These are phyloP conservation scores for Cicer cuneatum DNA, from an alignment of 306 rosid genomes.

Conservation along the genomic window DNA sequence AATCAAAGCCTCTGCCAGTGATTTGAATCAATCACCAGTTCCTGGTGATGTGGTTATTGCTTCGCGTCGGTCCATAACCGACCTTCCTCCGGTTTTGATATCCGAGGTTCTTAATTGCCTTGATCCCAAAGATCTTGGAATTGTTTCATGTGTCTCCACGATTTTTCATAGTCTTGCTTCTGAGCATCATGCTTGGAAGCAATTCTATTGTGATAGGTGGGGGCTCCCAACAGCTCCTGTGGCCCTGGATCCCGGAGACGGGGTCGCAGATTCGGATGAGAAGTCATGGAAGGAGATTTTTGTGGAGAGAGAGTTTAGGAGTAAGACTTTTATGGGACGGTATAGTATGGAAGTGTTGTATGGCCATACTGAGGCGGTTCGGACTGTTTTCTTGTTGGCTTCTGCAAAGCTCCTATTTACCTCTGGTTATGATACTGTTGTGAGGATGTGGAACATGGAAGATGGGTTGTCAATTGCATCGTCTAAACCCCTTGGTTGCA, in stretches of 20 bases:
- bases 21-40: conserved; percentile 42
- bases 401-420: conserved; percentile 85
- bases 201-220: conserved; percentile 92
- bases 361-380: conserved; percentile 88
- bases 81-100: conserved; percentile 79
- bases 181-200: conserved; percentile 96
- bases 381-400: conserved; percentile 78
- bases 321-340: conserved; percentile 92
- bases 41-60: conserved; percentile 50
- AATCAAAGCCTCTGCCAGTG: conserved; percentile 36
- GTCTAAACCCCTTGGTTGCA: conserved; percentile 79
- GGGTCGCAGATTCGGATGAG: conserved; percentile 48
- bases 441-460: conserved; percentile 92
- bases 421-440: conserved; percentile 88
- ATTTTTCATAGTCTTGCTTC: conserved; percentile 67
- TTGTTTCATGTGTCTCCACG: conserved; percentile 79
- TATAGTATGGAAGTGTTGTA: conserved; percentile 74
- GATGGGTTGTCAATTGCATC: conserved; percentile 82
- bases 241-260: conserved; percentile 47
- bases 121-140: conserved; percentile 89
- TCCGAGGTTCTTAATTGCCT: conserved; percentile 86
- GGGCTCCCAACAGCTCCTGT: conserved; percentile 65
- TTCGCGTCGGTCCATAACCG: conserved; percentile 60
- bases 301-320: conserved; percentile 93
- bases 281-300: conserved; percentile 87